phyloP scores from a whole-genome alignment of 2,329 filamentous ascomycete genomes.

The Botrytis pseudocinerea region DNA sequence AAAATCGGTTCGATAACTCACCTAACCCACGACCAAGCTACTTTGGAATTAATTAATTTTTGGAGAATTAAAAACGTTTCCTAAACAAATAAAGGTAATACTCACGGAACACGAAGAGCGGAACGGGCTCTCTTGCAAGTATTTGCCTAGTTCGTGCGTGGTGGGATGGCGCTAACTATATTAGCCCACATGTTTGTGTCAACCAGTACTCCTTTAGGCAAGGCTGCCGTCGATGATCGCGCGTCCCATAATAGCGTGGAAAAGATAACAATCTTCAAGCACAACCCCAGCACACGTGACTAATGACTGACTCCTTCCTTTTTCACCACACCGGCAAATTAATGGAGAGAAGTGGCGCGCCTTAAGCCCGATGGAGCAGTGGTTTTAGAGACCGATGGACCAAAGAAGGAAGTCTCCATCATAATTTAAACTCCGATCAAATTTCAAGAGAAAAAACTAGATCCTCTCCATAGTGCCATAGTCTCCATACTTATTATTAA shows the following conservation, averaged over 20 bases:
- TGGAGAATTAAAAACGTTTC: constrained; percentile 13
- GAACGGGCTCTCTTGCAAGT: background rate
- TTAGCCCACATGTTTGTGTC: background rate
- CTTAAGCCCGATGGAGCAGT: background rate
- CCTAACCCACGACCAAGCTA: constrained; percentile 14
- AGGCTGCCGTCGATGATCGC: background rate
- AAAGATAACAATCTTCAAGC: background rate
- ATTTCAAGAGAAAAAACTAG: background rate
- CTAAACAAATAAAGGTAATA: constrained; percentile 12
- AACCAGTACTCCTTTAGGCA: background rate
- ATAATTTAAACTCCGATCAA: constrained; percentile 6
- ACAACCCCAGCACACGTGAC: background rate
- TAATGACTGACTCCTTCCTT: background rate
- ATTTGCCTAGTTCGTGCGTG: background rate
- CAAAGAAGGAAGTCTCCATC: background rate
- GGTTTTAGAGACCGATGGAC: background rate
- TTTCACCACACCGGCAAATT: background rate
- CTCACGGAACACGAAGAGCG: background rate
- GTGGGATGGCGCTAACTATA: background rate
- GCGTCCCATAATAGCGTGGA: background rate
- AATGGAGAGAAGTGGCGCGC: background rate
- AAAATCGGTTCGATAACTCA: background rate
- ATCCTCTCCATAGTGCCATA: background rate
- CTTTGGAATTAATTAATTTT: background rate
- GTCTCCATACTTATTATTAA: background rate